Percentiles rank a stretch among this genome's conserved stretches.
These are phyloP conservation scores for Berberis vulgaris DNA, from an alignment of 164 flowering plant genomes.

Conservation along the genomic window DNA sequence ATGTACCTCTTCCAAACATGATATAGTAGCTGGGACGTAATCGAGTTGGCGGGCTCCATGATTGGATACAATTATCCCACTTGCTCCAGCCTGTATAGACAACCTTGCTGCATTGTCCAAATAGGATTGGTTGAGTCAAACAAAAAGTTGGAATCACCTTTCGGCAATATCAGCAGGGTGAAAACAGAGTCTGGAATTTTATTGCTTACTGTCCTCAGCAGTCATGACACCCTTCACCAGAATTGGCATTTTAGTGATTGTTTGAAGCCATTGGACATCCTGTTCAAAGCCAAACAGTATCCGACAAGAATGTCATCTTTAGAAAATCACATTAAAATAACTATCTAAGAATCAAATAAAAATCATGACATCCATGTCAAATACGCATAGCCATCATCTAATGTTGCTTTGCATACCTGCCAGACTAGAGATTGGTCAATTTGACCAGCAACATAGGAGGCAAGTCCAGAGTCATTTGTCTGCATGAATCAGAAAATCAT, in stretches of 20 bases:
- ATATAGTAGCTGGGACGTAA: constrained; percentile 79
- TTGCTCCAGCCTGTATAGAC: constrained; percentile 68
- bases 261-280: constrained; percentile 96
- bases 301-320: not conserved
- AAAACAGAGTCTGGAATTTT: not conserved
- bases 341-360: no score
- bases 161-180: not conserved
- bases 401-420: constrained; percentile 33
- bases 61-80: constrained; percentile 91
- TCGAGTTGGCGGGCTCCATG: constrained; percentile 98
- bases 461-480: constrained; percentile 70
- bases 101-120: constrained; percentile 46
- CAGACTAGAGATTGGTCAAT: constrained; percentile 63
- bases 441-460: constrained; percentile 69
- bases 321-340: no score
- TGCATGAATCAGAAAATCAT: constrained; percentile 15
- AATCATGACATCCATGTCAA: not conserved
- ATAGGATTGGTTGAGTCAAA: not conserved
- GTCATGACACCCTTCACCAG: constrained; percentile 93
- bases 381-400: not conserved
- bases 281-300: constrained; percentile 19
- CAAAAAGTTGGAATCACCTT: not conserved
- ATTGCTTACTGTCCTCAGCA: constrained; percentile 74
- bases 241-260: constrained; percentile 83
- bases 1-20: constrained; percentile 86